Evolutionary conservation across 108 stramenopile genomes (phyloP), one percentile per base, ranked within the genome.

Genomic region (Fragilaria crotonensis): DNA sequence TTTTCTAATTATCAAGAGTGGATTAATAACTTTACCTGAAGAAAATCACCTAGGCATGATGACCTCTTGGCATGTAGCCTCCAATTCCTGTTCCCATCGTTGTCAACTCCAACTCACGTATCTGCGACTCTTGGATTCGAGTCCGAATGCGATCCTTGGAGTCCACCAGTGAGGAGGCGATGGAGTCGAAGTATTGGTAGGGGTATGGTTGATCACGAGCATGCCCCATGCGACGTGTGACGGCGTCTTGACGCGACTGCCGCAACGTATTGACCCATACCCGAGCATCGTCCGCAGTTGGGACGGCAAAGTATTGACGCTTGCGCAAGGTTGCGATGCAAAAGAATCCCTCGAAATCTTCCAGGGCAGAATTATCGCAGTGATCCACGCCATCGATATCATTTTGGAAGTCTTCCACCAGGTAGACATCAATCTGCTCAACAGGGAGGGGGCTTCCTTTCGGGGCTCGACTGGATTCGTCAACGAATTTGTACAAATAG

Each of bases 211-310:
- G 47, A 28, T 54, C 49, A 30, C 46, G 30, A 21, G 84, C 80
- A 67, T 92, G 90, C 7, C 90, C 90, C 90, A 92, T 84, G 19
- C 59, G 60, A 33, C 84, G 51, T 11, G 74, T 84, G 27, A 84
- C 84, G 17, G 57, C 52, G 60, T 80, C 86, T 57, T 86, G 86
- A 49, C 71, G 54, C 25, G 71, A 75, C 33, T 86, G 72, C 7
- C 64, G 55, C 11, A 92, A 27, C 44, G 70, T 73, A 27, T 81
- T 73, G 1, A 86, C 59, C 90, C 90, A 92, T 18, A 72, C 36
- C 48, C 21, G 14, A 7, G 85, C 81, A 47, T 88, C 85, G 46
- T 88, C 87, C 27, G 46, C 23, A 48, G 66, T 70, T 0, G 66
- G 41, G 0, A 87, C 82, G 5, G 83, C 85, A 62, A 80, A 88